Percentiles rank a stretch among this genome's conserved stretches.
Conservation (phyloP, 164 flowering plant species). For the Dillenia turbinata region DNA sequence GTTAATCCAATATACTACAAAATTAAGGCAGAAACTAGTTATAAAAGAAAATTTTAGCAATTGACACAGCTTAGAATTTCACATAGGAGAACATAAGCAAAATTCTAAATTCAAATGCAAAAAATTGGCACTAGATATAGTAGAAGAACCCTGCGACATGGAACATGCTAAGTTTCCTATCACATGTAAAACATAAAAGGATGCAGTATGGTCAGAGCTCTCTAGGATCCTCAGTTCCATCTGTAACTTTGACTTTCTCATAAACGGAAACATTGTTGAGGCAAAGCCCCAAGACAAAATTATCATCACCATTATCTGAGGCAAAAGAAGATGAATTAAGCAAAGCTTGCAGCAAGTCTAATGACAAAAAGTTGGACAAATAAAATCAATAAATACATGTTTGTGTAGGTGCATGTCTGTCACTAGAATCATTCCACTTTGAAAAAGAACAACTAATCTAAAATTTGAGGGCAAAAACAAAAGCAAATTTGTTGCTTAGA, state of each 20-base stretch:
- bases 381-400: too few species aligned
- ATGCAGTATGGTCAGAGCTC: constrained; percentile 73
- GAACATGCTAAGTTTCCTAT: constrained; percentile 75
- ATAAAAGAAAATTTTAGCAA: too few species aligned
- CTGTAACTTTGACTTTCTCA: constrained; percentile 45
- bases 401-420: too few species aligned
- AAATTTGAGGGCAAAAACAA: too few species aligned
- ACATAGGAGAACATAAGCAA: background rate
- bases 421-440: too few species aligned
- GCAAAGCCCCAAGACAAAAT: constrained; percentile 72
- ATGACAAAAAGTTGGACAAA: too few species aligned
- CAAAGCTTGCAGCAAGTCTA: background rate
- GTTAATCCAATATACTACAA: too few species aligned
- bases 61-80: too few species aligned
- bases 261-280: constrained; percentile 49
- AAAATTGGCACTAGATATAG: too few species aligned
- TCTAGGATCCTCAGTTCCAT: constrained; percentile 49
- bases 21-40: too few species aligned
- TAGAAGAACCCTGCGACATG: constrained; percentile 64
- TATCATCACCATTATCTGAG: constrained; percentile 83
- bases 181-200: constrained; percentile 73
- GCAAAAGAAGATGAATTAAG: constrained; percentile 6
- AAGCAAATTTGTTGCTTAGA: too few species aligned
- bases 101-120: background rate
- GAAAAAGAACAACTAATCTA: too few species aligned